Evolutionary conservation across 441 rosid species (phyloP), one percentile per base, ranked within the genome.

Genomic region (Biscutella auriculata): DNA sequence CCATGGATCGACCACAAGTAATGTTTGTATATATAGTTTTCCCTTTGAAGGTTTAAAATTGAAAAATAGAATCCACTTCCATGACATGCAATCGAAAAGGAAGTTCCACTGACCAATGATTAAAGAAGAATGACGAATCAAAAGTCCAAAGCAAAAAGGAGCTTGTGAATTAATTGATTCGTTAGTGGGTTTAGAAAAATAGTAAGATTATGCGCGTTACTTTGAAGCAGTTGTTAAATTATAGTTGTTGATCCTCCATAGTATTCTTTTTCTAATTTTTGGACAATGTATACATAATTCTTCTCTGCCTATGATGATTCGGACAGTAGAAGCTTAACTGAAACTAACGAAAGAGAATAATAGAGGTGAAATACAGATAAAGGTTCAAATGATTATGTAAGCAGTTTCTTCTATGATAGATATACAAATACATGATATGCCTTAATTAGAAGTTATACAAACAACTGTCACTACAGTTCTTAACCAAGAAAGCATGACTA

Each of bases 11-110:
- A 57, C 32, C 30, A 17, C 15, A 60, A 17, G 53, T n/a, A 27
- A 46, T 26, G 32, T 23, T 15, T 14, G 8, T 14, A 6, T 14
- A 13, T 52, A 14, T 21, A 32, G 8, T 42, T 44, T 16, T 11
- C 8, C 14, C 11, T 8, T 62, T 52, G 14, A 15, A 25, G 23
- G 60, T 52, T 15, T 50, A 68, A 66, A 60, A 69, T 58, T 69
- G 33, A 75, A 75, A 76, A 63, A 65, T 62, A 77, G 60, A 76
- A 59, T 70, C 80, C 75, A 75, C 82, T 76, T 63, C 45, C 35
- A 29, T 59, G 60, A 42, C 55, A 41, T 29, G 71, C 65, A 44
- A 43, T 35, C 6, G 15, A 62, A 72, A 76, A 70, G 51, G 75
- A 57, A 72, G 71, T 44, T 64, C 48, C 54, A 55, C 57, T 63